A percentile compares a stretch with the other conserved stretches of the same genome.
These are phyloP conservation scores for Ogataea salicorniae DNA, from an alignment of 805 yeast species.

Conservation along the genomic window DNA sequence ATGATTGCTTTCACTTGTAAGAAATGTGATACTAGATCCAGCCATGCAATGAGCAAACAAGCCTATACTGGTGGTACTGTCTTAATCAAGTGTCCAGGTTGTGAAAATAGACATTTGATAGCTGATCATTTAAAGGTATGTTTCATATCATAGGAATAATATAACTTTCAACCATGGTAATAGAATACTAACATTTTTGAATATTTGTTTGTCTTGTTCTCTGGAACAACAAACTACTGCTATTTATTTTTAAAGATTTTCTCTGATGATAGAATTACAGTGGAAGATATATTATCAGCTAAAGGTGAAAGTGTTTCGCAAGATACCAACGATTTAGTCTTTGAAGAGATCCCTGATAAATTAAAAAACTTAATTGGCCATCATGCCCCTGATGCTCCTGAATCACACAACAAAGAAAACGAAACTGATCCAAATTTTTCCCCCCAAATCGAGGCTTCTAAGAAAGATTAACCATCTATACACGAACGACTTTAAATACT, in stretches of 20 bases:
- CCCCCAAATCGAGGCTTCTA: constrained; percentile 10
- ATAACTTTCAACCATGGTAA: neutral
- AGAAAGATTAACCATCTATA: neutral
- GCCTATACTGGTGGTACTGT: constrained; percentile 86
- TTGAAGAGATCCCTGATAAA: constrained; percentile 61
- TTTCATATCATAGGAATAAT: constrained; percentile 1
- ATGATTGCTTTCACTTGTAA: constrained; percentile 93
- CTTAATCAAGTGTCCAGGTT: constrained; percentile 85
- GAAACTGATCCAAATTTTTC: constrained; percentile 4
- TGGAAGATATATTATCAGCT: constrained; percentile 70
- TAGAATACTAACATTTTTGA: neutral
- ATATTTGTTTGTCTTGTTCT: too few relatives aligned
- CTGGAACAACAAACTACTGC: too few relatives aligned
- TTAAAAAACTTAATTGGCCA: constrained; percentile 50
- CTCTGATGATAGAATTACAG: constrained; percentile 68
- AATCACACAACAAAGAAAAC: constrained; percentile 23
- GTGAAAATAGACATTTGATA: constrained; percentile 80
- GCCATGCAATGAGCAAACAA: constrained; percentile 89
- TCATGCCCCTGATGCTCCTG: constrained; percentile 65
- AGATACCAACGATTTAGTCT: constrained; percentile 61
- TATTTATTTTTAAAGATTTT: constrained; percentile 45
- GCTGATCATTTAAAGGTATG: constrained; percentile 73
- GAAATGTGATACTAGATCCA: constrained; percentile 74
- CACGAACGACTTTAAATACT: too few relatives aligned
- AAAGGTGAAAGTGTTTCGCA: constrained; percentile 72